phyloP scores from a whole-genome alignment of 2,329 filamentous ascomycete genomes.

The Cladorrhinum sp. region DNA sequence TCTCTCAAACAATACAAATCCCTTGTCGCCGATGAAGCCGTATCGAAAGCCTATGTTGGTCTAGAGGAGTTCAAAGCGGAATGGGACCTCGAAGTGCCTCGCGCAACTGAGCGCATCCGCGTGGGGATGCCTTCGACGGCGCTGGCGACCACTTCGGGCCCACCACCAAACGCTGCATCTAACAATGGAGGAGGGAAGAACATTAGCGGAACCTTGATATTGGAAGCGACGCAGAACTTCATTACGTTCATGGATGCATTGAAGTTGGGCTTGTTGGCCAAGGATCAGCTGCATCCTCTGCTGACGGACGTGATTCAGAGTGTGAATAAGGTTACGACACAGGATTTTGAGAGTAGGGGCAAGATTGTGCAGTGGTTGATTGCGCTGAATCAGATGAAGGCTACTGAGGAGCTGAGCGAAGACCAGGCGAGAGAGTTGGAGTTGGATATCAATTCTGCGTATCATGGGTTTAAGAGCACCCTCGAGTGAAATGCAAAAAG shows the following conservation, averaged over 20 bases:
- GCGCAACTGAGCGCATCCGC: constrained; percentile 86
- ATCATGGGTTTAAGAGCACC: constrained; percentile 86
- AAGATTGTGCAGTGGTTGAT: constrained; percentile 99
- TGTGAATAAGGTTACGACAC: constrained; percentile 93
- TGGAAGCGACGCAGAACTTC: constrained; percentile 94
- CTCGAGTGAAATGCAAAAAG: constrained; percentile 50
- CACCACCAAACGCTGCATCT: constrained; percentile 35
- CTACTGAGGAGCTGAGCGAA: constrained; percentile 83
- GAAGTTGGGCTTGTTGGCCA: constrained; percentile 86
- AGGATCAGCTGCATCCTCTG: constrained; percentile 93
- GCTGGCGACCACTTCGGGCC: constrained; percentile 50
- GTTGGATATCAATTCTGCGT: constrained; percentile 90
- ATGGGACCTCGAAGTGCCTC: constrained; percentile 95
- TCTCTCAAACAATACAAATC: constrained; percentile 96
- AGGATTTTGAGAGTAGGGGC: constrained; percentile 89
- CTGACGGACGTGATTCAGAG: constrained; percentile 95
- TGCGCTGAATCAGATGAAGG: constrained; percentile 95
- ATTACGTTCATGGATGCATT: constrained; percentile 97
- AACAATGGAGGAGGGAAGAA: constrained; percentile 33
- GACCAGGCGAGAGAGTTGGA: constrained; percentile 85
- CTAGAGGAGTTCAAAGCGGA: constrained; percentile 86
- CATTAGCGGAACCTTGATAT: constrained; percentile 65
- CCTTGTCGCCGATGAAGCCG: constrained; percentile 83
- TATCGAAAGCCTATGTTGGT: constrained; percentile 83
- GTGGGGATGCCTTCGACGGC: constrained; percentile 90